Conservation (phyloP, 2,329 filamentous ascomycete species). For the Cladosporium sp. region DNA sequence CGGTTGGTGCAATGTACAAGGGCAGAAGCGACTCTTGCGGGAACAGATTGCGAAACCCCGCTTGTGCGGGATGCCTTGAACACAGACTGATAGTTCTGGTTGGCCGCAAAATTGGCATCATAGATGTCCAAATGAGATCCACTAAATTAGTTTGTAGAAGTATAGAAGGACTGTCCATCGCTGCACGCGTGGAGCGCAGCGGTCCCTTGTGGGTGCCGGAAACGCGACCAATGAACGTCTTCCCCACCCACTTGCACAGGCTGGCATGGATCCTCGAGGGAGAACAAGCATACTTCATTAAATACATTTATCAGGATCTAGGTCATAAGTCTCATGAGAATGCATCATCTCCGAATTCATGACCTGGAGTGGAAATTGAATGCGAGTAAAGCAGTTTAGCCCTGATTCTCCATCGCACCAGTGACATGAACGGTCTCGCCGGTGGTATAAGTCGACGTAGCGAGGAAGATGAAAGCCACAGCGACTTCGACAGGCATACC, state of each 20-base stretch:
- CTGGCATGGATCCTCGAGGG: background rate
- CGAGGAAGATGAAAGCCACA: slow-evolving; percentile 33
- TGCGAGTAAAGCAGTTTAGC: slow-evolving; percentile 14
- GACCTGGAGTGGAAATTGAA: background rate
- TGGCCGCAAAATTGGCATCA: background rate
- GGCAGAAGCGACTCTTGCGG: background rate
- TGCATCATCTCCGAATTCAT: background rate
- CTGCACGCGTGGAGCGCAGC: no score
- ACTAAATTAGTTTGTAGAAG: no score
- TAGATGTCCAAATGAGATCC: no score
- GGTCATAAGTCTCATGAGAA: background rate
- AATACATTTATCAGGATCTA: background rate
- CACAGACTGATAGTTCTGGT: background rate
- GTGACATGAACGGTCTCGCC: slow-evolving; percentile 30
- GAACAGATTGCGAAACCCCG: background rate
- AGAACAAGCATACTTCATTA: background rate
- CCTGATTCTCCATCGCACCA: slow-evolving; percentile 33
- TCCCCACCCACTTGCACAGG: background rate
- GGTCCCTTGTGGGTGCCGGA: no score
- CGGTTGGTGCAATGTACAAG: background rate
- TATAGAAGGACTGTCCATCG: no score
- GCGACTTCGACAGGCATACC: slow-evolving; percentile 36
- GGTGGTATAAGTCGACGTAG: slow-evolving; percentile 32
- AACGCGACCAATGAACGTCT: background rate
- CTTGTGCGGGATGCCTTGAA: background rate